Percentiles rank a stretch among this genome's conserved stretches.
phyloP scores from a whole-genome alignment of 148 eudicot species.

The Heliamphora exappendiculata region DNA sequence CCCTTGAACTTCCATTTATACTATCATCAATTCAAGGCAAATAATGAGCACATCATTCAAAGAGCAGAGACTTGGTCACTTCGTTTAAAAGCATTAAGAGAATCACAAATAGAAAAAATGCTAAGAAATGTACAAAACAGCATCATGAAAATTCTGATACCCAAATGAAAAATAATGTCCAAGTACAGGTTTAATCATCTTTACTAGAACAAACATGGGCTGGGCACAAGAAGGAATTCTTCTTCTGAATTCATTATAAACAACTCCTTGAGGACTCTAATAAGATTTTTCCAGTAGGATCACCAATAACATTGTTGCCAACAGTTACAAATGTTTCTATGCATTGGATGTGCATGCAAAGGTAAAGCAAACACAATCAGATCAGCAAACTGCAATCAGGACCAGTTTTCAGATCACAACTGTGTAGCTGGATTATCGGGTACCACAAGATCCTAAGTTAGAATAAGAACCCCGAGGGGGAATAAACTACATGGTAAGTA shows the following conservation, averaged over 20 bases:
- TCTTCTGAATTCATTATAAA: no score
- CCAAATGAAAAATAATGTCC: not conserved
- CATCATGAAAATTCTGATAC: not conserved
- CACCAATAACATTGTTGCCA: not conserved
- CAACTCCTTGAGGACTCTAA: not conserved
- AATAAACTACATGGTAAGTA: no score
- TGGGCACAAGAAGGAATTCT: no score
- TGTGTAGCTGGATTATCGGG: not conserved
- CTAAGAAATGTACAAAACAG: not conserved
- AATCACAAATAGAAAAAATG: not conserved
- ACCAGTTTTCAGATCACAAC: not conserved
- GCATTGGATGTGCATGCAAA: slow-evolving; percentile 3
- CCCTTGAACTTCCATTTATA: not conserved
- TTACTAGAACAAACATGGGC: no score
- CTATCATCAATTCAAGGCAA: not conserved
- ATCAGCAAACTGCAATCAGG: not conserved
- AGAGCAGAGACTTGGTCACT: not conserved
- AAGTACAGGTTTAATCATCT: not conserved
- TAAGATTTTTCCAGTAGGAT: not conserved
- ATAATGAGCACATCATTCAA: not conserved
- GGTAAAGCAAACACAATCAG: not conserved
- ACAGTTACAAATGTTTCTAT: not conserved
- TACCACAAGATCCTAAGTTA: not conserved
- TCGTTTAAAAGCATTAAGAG: not conserved
- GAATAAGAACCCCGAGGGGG: no score